Conservation (phyloP, 495 filamentous ascomycete species). For the Haplographium delicatum region DNA sequence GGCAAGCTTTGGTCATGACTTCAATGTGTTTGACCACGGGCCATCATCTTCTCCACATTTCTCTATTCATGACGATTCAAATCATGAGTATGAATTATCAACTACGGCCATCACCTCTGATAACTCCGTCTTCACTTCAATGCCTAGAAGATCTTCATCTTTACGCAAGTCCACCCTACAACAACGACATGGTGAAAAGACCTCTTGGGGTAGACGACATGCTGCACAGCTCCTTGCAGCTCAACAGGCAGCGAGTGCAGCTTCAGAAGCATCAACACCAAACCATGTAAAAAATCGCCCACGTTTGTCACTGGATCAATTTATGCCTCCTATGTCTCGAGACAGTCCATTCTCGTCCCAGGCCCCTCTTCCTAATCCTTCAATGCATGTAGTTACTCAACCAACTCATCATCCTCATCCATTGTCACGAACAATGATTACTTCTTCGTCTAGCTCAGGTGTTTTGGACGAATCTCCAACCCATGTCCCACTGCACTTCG, state of each 20-base stretch:
- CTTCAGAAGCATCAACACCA: conserved; percentile 45
- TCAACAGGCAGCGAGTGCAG: conserved; percentile 28
- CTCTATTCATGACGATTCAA: conserved; percentile 41
- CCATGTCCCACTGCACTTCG: conserved; percentile 52
- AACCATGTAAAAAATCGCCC: conserved; percentile 48
- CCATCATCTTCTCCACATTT: conserved; percentile 31
- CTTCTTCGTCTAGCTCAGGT: conserved; percentile 78
- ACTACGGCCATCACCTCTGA: conserved; percentile 18
- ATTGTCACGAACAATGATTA: conserved; percentile 75
- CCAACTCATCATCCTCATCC: conserved; percentile 64
- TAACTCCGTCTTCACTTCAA: conserved; percentile 23
- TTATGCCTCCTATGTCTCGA: conserved; percentile 52
- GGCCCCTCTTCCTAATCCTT: conserved; percentile 47
- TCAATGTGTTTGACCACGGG: conserved; percentile 66
- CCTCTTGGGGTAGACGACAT: conserved; percentile 47
- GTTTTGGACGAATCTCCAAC: conserved; percentile 70
- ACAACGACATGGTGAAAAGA: conserved; percentile 65
- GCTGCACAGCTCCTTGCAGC: conserved; percentile 40
- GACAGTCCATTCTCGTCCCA: conserved; percentile 58
- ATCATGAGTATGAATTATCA: conserved; percentile 29
- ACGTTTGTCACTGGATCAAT: conserved; percentile 72
- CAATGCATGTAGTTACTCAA: conserved; percentile 43
- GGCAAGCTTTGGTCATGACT: conserved; percentile 45
- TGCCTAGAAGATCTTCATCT: conserved; percentile 57
- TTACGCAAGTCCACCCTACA: conserved; percentile 83